phyloP scores from a whole-genome alignment of 352 stramenopile genomes.

The Globisporangium mamillatum region DNA sequence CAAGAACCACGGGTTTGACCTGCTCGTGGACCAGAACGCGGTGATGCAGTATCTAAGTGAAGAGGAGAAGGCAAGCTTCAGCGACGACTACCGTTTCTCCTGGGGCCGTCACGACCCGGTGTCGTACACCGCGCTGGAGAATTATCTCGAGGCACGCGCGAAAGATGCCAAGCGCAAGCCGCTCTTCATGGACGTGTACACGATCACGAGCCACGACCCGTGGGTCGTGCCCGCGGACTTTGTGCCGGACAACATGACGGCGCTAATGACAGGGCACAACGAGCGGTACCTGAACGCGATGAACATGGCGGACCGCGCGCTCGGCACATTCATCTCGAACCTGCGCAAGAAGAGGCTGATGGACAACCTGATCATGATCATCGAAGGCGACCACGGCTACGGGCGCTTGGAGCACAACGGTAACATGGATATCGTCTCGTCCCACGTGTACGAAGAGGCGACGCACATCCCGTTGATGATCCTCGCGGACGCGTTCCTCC shows the following conservation, averaged over 20 bases:
- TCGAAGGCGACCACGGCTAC: constrained; percentile 64
- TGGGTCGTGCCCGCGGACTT: constrained; percentile 51
- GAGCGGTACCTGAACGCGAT: constrained; percentile 59
- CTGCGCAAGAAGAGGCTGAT: constrained; percentile 54
- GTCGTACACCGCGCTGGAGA: constrained; percentile 62
- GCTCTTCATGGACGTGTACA: constrained; percentile 78
- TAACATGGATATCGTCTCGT: constrained; percentile 55
- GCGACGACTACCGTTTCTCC: constrained; percentile 54
- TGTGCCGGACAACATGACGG: constrained; percentile 37
- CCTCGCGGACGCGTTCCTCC: constrained; percentile 57
- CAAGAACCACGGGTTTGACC: constrained; percentile 60
- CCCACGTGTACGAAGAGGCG: constrained; percentile 55
- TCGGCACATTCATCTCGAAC: constrained; percentile 51
- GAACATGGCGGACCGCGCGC: constrained; percentile 59
- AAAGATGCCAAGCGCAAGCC: constrained; percentile 49
- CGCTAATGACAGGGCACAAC: constrained; percentile 55
- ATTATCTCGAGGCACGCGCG: constrained; percentile 46
- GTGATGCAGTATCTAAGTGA: constrained; percentile 60
- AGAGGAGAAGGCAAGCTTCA: constrained; percentile 41
- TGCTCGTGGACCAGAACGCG: constrained; percentile 54
- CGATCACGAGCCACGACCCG: constrained; percentile 66
- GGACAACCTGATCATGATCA: constrained; percentile 72
- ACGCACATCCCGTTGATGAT: constrained; percentile 57
- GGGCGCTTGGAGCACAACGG: constrained; percentile 63
- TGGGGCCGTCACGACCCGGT: constrained; percentile 68